Evolutionary conservation across 2,329 filamentous ascomycete genomes (phyloP).

Genomic region (Sporothrix euskadiensis): DNA sequence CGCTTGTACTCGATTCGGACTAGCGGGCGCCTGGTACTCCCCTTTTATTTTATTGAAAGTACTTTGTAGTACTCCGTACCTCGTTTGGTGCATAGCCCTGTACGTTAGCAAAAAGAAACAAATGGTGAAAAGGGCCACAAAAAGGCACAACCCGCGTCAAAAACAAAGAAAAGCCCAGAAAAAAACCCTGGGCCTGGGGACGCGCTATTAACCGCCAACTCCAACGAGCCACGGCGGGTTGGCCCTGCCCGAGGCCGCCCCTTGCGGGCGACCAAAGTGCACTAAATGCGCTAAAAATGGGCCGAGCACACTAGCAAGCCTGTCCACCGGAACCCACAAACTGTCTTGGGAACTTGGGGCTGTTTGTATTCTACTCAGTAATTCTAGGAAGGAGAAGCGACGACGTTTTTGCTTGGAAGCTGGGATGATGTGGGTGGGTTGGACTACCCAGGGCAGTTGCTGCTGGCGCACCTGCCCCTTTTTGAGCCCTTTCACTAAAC

Average conservation of each 20-base stretch:
- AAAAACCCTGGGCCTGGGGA: background rate
- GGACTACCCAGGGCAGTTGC: conserved; percentile 12
- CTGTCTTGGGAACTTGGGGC: background rate
- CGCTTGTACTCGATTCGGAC: conserved; percentile 21
- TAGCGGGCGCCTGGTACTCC: conserved; percentile 24
- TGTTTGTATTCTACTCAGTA: background rate
- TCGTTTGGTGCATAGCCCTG: conserved; percentile 11
- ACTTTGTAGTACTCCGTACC: background rate
- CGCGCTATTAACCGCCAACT: conserved; percentile 14
- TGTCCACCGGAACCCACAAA: background rate
- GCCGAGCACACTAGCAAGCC: conserved; percentile 10
- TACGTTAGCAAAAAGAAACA: background rate
- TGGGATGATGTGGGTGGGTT: conserved; percentile 6
- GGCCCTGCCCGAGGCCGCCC: conserved; percentile 25
- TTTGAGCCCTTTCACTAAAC: background rate
- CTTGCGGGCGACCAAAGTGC: conserved; percentile 17
- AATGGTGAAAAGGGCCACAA: background rate
- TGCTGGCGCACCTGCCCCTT: conserved; percentile 2
- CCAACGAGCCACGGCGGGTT: conserved; percentile 23
- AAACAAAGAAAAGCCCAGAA: background rate
- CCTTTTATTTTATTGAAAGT: conserved; percentile 29
- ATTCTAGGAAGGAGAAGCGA: background rate
- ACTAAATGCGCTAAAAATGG: conserved; percentile 12
- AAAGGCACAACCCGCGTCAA: background rate
- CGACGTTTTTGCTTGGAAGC: background rate